Evolutionary conservation across 257 asterid species (phyloP).

Genomic region (Sherardia arvensis): DNA sequence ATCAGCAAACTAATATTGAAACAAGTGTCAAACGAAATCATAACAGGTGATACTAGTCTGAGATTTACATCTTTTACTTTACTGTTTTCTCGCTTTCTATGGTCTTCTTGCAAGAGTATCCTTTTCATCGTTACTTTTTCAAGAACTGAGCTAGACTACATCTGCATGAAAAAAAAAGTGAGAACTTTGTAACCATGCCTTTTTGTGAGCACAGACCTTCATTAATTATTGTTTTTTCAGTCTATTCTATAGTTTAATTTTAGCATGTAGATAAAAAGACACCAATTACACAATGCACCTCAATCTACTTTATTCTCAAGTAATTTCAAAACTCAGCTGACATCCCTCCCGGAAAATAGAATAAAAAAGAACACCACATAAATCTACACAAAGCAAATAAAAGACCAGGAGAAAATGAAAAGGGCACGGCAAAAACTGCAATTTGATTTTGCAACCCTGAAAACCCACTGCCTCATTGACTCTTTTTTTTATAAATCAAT

Average conservation of each 20-base stretch:
- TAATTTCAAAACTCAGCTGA: background rate
- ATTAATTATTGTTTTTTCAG: background rate
- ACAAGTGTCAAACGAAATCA: too few species aligned
- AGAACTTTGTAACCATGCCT: background rate
- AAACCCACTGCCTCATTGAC: too few species aligned
- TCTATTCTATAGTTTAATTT: background rate
- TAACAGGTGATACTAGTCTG: slow-evolving; percentile 33
- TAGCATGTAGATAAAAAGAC: background rate
- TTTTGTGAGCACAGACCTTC: background rate
- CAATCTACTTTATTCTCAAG: background rate
- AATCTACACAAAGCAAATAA: background rate
- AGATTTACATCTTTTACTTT: slow-evolving; percentile 36
- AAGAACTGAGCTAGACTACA: slow-evolving; percentile 60
- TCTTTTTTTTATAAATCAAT: too few species aligned
- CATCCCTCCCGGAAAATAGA: background rate
- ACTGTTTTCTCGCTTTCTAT: slow-evolving; percentile 34
- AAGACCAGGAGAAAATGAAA: background rate
- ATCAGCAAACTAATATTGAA: too few species aligned
- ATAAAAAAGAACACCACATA: background rate
- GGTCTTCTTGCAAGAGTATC: slow-evolving; percentile 44
- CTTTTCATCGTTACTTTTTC: slow-evolving; percentile 76
- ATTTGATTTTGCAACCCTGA: background rate
- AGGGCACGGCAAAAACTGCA: background rate
- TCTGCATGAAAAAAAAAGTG: slow-evolving; percentile 36
- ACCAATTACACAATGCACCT: background rate